These are phyloP conservation scores for Dendrocalamus sinicus DNA, from an alignment of 176 grass and related monocot species.

Conservation along the genomic window DNA sequence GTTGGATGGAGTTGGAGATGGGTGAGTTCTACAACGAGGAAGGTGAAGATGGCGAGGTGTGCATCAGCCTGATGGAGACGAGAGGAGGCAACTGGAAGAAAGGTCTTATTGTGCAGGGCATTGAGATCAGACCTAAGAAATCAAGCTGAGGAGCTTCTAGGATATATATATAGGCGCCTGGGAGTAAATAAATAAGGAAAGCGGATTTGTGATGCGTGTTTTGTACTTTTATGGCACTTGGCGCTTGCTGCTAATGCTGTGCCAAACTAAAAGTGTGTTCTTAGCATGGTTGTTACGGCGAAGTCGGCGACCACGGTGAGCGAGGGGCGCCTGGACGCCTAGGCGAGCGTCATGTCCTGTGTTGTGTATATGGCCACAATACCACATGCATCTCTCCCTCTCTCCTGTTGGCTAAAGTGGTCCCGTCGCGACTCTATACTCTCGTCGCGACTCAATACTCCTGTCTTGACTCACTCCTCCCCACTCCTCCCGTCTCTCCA, in stretches of 20 bases:
- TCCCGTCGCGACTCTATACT: too few species aligned
- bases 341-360: too few species aligned
- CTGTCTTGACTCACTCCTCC: too few species aligned
- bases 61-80: slow-evolving; percentile 52
- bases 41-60: slow-evolving; percentile 50
- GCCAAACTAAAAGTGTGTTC: not conserved
- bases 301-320: too few species aligned
- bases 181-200: not conserved
- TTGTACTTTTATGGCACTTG: not conserved
- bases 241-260: not conserved
- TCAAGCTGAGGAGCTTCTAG: not conserved
- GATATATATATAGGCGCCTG: too few species aligned
- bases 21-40: slow-evolving; percentile 53
- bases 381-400: too few species aligned
- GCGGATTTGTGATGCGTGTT: not conserved
- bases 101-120: slow-evolving; percentile 66
- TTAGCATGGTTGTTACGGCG: too few species aligned
- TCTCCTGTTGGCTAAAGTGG: too few species aligned
- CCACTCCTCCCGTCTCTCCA: too few species aligned
- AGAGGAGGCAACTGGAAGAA: slow-evolving; percentile 48
- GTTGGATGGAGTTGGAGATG: slow-evolving; percentile 71
- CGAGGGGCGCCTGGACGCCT: too few species aligned
- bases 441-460: too few species aligned
- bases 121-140: slow-evolving; percentile 67
- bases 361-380: too few species aligned